phyloP scores from a whole-genome alignment of 345 rosid genomes.

The Eucalyptus rudis region DNA sequence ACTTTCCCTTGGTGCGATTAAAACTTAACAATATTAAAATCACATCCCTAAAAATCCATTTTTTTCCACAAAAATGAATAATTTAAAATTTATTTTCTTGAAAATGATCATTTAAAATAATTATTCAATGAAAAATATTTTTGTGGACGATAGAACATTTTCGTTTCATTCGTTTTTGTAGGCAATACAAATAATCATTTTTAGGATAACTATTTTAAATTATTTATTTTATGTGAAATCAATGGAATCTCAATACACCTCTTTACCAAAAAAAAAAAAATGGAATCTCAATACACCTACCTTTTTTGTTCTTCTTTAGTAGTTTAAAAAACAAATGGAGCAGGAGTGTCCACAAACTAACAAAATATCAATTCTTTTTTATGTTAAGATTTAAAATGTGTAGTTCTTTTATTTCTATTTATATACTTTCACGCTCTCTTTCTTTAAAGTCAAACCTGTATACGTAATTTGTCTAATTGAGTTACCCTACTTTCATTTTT shows the following conservation, averaged over 20 bases:
- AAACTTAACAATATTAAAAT: background rate
- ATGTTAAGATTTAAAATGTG: background rate
- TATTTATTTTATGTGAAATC: no score
- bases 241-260: no score
- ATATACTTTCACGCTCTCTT: accelerated
- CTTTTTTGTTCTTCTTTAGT: background rate
- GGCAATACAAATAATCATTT: background rate
- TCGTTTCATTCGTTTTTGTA: background rate
- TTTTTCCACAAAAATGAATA: no score
- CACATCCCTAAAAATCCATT: background rate
- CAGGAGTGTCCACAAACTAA: background rate
- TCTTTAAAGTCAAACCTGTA: background rate
- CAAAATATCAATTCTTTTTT: background rate
- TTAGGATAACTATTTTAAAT: background rate
- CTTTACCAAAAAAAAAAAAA: no score
- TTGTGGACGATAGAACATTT: background rate
- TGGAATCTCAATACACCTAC: no score
- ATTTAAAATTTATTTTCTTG: no score
- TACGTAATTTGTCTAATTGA: background rate
- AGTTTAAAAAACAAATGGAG: background rate
- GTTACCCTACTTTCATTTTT: background rate
- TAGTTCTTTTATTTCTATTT: background rate
- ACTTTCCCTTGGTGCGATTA: background rate
- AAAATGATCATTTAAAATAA: background rate
- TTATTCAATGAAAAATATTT: no score